A percentile compares a stretch with the other conserved stretches of the same genome.
Conservation (phyloP, 108 stramenopile species). For the Discostella pseudostelligera region DNA sequence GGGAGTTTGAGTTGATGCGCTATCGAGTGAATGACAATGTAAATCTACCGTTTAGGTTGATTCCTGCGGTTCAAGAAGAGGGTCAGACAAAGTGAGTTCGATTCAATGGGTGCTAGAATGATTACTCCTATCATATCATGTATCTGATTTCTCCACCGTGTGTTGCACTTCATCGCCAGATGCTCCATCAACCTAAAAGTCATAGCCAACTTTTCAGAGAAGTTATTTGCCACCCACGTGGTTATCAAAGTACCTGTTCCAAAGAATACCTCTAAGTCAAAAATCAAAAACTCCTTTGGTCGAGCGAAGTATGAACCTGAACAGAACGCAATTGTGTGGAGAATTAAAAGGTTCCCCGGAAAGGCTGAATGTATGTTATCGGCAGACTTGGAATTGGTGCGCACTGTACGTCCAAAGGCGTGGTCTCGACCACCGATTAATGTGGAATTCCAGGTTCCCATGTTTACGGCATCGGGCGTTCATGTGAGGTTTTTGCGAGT, state of each 20-base stretch:
- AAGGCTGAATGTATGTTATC: slow-evolving; percentile 90
- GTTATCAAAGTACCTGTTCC: slow-evolving; percentile 98
- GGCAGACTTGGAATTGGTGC: slow-evolving; percentile 94
- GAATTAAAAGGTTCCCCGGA: slow-evolving; percentile 94
- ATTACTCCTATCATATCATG: background rate
- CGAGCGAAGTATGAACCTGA: slow-evolving; percentile 98
- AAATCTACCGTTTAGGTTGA: slow-evolving; percentile 91
- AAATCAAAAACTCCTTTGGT: slow-evolving; percentile 89
- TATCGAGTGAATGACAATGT: slow-evolving; percentile 97
- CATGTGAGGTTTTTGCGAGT: slow-evolving; percentile 97
- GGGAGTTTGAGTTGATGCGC: slow-evolving; percentile 99
- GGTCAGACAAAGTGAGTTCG: slow-evolving; percentile 83
- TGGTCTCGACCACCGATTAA: slow-evolving; percentile 97
- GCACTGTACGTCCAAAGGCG: slow-evolving; percentile 90
- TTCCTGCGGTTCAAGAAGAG: slow-evolving; percentile 97
- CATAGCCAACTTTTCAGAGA: slow-evolving; percentile 91
- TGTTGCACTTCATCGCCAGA: slow-evolving; percentile 26
- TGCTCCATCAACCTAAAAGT: slow-evolving; percentile 94
- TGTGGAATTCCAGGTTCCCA: slow-evolving; percentile 97
- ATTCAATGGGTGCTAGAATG: slow-evolving; percentile 3
- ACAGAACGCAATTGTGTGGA: slow-evolving; percentile 97
- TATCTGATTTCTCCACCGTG: slow-evolving; percentile 2
- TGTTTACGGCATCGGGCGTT: slow-evolving; percentile 97
- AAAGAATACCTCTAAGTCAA: slow-evolving; percentile 94
- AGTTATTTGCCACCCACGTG: slow-evolving; percentile 92